Percentiles rank a stretch among this genome's conserved stretches.
Conservation (phyloP, 1,284 basidiomycete species). For the Chiua sp. region DNA sequence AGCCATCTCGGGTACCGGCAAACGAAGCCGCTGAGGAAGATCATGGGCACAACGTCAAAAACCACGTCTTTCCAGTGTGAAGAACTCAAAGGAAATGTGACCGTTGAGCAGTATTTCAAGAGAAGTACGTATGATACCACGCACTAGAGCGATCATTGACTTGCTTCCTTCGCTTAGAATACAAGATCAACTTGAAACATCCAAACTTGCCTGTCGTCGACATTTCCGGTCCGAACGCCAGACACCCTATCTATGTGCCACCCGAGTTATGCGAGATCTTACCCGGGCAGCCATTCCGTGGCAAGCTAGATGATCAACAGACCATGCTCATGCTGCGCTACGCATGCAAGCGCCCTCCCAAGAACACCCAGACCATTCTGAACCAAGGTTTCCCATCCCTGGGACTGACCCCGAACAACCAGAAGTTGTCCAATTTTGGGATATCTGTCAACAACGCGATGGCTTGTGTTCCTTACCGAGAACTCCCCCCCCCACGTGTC, state of each 20-base stretch:
- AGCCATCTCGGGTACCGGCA: too few species aligned
- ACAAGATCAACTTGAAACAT: constrained; percentile 55
- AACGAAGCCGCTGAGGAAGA: too few species aligned
- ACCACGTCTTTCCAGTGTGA: constrained; percentile 56
- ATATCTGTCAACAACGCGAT: constrained; percentile 60
- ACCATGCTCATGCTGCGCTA: constrained; percentile 68
- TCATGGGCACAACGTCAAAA: constrained; percentile 52
- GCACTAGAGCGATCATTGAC: background rate
- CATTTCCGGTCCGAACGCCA: constrained; percentile 46
- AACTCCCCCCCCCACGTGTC: constrained; percentile 61
- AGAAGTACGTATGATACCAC: constrained; percentile 48
- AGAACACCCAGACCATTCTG: constrained; percentile 63
- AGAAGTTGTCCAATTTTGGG: constrained; percentile 54
- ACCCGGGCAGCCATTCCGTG: constrained; percentile 56
- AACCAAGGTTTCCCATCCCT: constrained; percentile 59
- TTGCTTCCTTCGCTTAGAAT: constrained; percentile 47
- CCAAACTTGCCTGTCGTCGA: constrained; percentile 68
- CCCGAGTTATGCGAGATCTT: constrained; percentile 73
- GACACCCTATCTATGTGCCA: constrained; percentile 56
- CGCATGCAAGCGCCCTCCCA: constrained; percentile 62
- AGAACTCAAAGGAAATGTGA: constrained; percentile 53
- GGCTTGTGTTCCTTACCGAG: constrained; percentile 63
- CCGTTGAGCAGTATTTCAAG: constrained; percentile 66
- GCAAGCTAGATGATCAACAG: constrained; percentile 56
- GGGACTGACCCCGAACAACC: constrained; percentile 48